These are phyloP conservation scores for Persicaria maculosa DNA, from an alignment of 148 eudicot genomes.

Conservation along the genomic window DNA sequence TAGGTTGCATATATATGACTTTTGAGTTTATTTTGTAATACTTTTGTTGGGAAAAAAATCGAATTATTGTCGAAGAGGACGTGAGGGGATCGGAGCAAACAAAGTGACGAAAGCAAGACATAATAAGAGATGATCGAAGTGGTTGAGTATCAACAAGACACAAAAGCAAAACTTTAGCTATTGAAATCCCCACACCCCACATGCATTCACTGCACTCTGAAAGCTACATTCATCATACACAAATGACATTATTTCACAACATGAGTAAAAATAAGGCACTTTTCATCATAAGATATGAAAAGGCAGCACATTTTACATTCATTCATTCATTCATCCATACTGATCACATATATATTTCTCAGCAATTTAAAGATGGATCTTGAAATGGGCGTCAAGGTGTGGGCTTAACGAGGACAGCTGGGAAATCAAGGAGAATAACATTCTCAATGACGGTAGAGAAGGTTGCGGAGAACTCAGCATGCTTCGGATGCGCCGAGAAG, in stretches of 20 bases:
- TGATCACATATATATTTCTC: too few species aligned
- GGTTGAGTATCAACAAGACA: too few species aligned
- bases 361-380: too few species aligned
- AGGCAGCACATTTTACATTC: not conserved
- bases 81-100: not conserved
- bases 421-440: constrained; percentile 71
- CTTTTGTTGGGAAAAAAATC: too few species aligned
- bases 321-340: not conserved
- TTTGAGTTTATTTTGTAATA: too few species aligned
- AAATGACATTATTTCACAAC: not conserved
- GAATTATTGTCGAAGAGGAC: too few species aligned
- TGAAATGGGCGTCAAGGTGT: not conserved
- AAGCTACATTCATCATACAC: not conserved
- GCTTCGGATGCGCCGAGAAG: constrained; percentile 56
- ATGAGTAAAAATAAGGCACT: not conserved
- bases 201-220: not conserved
- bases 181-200: not conserved
- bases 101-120: not conserved
- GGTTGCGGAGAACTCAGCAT: constrained; percentile 54
- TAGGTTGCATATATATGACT: too few species aligned
- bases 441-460: constrained; percentile 62
- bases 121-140: too few species aligned
- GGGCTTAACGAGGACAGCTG: constrained; percentile 48
- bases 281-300: not conserved
- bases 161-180: not conserved